Conservation (phyloP, 1,139 yeast species). For the Groenewaldozyma auringiensis region DNA sequence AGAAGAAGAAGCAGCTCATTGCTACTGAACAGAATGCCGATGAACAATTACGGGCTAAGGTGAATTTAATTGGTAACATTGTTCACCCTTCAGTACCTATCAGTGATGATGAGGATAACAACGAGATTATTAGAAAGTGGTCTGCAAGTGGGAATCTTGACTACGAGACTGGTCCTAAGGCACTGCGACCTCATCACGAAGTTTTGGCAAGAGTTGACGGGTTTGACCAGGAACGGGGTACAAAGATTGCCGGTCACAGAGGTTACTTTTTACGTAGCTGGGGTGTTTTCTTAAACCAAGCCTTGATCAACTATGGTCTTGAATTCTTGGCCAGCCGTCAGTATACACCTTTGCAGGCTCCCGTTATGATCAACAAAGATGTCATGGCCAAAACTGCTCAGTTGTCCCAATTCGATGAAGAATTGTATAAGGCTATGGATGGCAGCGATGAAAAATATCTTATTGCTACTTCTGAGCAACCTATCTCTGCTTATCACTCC, state of each 20-base stretch:
- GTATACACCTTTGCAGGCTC: conserved; percentile 92
- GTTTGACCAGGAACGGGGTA: conserved; percentile 98
- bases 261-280: conserved; percentile 92
- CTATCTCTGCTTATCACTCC: conserved; percentile 95
- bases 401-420: conserved; percentile 96
- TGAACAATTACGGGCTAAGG: conserved; percentile 62
- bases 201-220: conserved; percentile 91
- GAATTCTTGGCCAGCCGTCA: conserved; percentile 72
- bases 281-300: conserved; percentile 97
- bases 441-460: conserved; percentile 97
- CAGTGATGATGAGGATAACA: conserved; percentile 83
- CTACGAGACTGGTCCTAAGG: conserved; percentile 56
- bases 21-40: conserved; percentile 76
- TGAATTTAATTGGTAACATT: conserved; percentile 84
- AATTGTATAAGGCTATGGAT: conserved; percentile 89
- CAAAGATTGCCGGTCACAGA: conserved; percentile 95
- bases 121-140: conserved; percentile 83
- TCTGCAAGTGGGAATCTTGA: conserved; percentile 55
- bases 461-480: conserved; percentile 99
- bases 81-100: conserved; percentile 88
- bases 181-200: conserved; percentile 82
- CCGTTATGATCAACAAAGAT: conserved; percentile 99
- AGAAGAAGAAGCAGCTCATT: conserved; percentile 58
- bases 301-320: conserved; percentile 92
- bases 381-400: conserved; percentile 99